Base-by-base conservation (phyloP, 768 basidiomycete genomes). In the Podaxis sp. region DNA sequence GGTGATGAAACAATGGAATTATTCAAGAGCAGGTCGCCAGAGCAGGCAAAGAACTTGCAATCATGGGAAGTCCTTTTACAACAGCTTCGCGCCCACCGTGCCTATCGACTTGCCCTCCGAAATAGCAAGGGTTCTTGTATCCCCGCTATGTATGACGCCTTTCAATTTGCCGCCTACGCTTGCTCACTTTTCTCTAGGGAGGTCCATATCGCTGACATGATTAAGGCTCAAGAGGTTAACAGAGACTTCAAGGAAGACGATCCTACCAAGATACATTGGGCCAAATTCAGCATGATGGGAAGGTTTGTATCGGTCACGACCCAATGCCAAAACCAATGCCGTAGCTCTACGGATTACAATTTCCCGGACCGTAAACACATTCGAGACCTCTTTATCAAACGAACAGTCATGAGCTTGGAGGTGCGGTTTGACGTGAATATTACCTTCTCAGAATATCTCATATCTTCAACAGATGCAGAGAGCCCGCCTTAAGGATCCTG, bases 211-310 rank as follows among this genome's bases (percentile, higher is more conserved):
- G 90, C 93, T 43, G 95, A 96, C 71, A 80, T 98, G 53, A 89
- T 95, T 51, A 88, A 87, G 64, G 85, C 94, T 7, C 89, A 97
- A 66, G 92, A 93, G 75, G 90, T 87, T 61, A 95, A 96, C 64
- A 79, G 80, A 2, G 92, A 96, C 67, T 81, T 85, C 65, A 84
- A 85, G 65, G 77, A 85, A 6, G 77, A 82, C 22, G 89, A 92
- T 68, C 79, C 86, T 3, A 77, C 73, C 43, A 86, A 87, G 70
- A 91, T 98, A 58, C 94, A 98, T 69, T 98, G 96, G 96, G 92
- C 89, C 27, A 98, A 98, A 75, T 97, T 91, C 75, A 90, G 89
- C 66, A 89, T 94, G 84, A 90, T 98, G 79, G 95, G 90, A 33
- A 83, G 88, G 63, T 94, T 95, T 68, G 86, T 96, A 60, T 82